Base-by-base conservation (phyloP, 2,329 filamentous ascomycete genomes). In the Balansia obtecta region DNA sequence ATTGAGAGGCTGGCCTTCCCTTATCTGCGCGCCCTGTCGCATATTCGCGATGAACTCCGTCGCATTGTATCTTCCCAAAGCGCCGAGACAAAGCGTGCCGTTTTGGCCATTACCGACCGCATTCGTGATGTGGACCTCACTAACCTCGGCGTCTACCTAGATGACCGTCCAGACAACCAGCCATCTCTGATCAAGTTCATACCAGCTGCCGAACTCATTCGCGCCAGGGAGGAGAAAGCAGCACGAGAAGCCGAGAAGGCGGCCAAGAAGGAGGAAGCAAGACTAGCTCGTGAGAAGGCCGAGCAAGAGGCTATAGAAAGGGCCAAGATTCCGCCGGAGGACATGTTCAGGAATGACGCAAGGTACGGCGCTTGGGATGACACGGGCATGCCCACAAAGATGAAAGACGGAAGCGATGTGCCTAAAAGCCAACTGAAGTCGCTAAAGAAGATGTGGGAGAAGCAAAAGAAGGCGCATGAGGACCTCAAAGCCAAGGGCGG, bases 371-470 rank as follows among this genome's bases (percentile, higher is more conserved):
- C 77, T 16, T 95, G 88, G 87, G 88, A 95, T 62, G 82, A 76
- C 6, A 83, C 91, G 51, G 90, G 90, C 0, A 54, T 95, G 55
- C 90, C 91, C 2, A 85, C 78, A 0, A 86, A 82, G 68, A 80
- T 89, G 63, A 82, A 80, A 54, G 82, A 86, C 33, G 89, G 88
- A 0, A 82, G 80, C 53, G 88, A 94, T 57, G 74, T 96, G 38
- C 78, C 86, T 4, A 95, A 95, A 73, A 85, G 77, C 53, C 79
- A 82, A 61, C 62, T 70, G 47, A 96, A 96, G 76, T 90, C 88
- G 71, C 66, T 95, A 58, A 83, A 75, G 69, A 96, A 96, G 73
- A 83, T 88, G 50, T 95, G 87, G 87, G 86, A 94, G 59, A 82
- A 76, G 63, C 91, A 96, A 71, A 93, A 89, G 75, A 94, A 91